These are phyloP conservation scores for Zhuliangozyma parablackwelliae DNA, from an alignment of 1,139 yeast genomes.

Conservation along the genomic window DNA sequence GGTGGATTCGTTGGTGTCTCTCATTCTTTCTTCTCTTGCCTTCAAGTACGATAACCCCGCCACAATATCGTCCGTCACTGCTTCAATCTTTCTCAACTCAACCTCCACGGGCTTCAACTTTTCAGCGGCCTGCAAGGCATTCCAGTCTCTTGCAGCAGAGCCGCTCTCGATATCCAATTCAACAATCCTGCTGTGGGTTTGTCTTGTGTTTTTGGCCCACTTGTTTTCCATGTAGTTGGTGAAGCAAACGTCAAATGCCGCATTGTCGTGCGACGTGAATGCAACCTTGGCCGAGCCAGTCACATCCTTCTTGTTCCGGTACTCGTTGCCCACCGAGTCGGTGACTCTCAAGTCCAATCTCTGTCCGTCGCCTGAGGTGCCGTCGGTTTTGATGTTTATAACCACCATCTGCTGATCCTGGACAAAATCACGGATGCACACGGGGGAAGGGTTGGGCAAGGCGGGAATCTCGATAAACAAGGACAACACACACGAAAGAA, in stretches of 20 bases:
- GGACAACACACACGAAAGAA: conserved; percentile 12
- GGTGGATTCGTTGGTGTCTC: conserved; percentile 96
- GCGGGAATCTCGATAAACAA: conserved; percentile 42
- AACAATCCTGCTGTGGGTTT: conserved; percentile 49
- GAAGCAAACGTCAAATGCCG: conserved; percentile 89
- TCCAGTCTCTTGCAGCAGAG: conserved; percentile 97
- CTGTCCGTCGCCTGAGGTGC: conserved; percentile 83
- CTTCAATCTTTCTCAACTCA: conserved; percentile 80
- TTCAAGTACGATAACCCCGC: conserved; percentile 78
- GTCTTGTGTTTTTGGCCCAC: conserved; percentile 26
- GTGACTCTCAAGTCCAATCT: conserved; percentile 55
- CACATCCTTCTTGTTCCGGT: conserved; percentile 59
- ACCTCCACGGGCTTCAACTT: conserved; percentile 90
- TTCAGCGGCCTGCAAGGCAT: conserved; percentile 87
- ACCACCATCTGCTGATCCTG: conserved; percentile 81
- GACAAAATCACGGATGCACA: conserved; percentile 88
- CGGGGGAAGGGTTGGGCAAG: conserved; percentile 31
- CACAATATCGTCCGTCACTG: conserved; percentile 73
- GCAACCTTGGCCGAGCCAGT: conserved; percentile 68
- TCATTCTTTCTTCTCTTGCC: conserved; percentile 81
- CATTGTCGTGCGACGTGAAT: conserved; percentile 77
- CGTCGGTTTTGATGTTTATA: conserved; percentile 69
- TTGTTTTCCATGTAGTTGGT: conserved; percentile 53
- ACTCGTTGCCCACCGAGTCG: conserved; percentile 69
- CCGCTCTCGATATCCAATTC: conserved; percentile 94